Percentiles rank a stretch among this genome's conserved stretches.
phyloP scores from a whole-genome alignment of 352 stramenopile genomes.

The Phytopythium delawarense region DNA sequence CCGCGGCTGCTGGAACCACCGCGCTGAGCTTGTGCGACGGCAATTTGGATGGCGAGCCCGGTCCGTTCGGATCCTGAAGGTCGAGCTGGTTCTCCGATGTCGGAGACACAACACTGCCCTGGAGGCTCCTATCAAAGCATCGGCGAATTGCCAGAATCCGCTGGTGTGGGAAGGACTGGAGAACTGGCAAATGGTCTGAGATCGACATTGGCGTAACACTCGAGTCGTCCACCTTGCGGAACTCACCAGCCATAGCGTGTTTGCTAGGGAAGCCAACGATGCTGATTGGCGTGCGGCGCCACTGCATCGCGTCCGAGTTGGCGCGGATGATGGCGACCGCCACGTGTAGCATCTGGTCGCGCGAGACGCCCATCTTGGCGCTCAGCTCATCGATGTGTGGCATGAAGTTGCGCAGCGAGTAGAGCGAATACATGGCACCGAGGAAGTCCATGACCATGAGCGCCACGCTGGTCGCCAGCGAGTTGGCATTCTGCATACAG shows the following conservation, averaged over 20 bases:
- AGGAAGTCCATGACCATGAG: slow-evolving; percentile 24
- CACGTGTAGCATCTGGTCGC: slow-evolving; percentile 12
- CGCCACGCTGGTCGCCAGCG: slow-evolving; percentile 14
- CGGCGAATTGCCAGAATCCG: not conserved
- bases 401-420: slow-evolving; percentile 9
- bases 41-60: slow-evolving; percentile 9
- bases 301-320: slow-evolving; percentile 7
- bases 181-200: not conserved
- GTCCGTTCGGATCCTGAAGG: not conserved
- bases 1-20: not conserved
- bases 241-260: not conserved
- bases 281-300: slow-evolving; percentile 1
- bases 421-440: slow-evolving; percentile 8
- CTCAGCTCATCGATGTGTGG: slow-evolving; percentile 9
- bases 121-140: not conserved
- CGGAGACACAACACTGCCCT: not conserved
- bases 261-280: not conserved
- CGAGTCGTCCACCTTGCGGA: not conserved
- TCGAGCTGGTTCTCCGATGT: not conserved
- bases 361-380: slow-evolving; percentile 10
- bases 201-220: not conserved
- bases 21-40: slow-evolving; percentile 8
- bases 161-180: not conserved
- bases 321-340: slow-evolving; percentile 10
- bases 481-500: slow-evolving; percentile 24